Percentiles rank a stretch among this genome's conserved stretches.
phyloP scores from a whole-genome alignment of 345 rosid genomes.

The Bretschneidera sinensis region DNA sequence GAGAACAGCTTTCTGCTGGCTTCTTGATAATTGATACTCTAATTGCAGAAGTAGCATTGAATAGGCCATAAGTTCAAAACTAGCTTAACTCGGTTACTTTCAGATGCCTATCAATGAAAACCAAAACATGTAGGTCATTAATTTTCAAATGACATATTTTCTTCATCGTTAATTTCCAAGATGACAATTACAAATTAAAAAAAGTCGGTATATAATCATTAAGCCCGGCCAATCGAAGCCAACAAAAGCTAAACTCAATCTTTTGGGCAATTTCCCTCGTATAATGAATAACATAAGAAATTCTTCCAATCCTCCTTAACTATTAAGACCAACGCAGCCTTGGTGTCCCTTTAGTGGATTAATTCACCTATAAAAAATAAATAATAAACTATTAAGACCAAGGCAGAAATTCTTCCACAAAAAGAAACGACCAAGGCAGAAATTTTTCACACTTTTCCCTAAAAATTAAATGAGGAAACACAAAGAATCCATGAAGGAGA shows the following conservation, averaged over 20 bases:
- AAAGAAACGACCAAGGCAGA: too few relatives aligned
- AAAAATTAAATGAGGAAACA: slow-evolving; percentile 3
- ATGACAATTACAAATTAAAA: too few relatives aligned
- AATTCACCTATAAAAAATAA: too few relatives aligned
- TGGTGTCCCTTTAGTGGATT: too few relatives aligned
- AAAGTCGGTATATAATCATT: not conserved
- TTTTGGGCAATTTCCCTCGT: not conserved
- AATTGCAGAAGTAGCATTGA: not conserved
- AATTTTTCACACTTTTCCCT: slow-evolving; percentile 9
- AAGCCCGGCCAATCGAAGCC: not conserved
- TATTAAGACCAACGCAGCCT: too few relatives aligned
- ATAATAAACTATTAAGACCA: too few relatives aligned
- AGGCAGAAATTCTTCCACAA: too few relatives aligned
- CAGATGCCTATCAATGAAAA: not conserved
- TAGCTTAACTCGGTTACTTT: not conserved
- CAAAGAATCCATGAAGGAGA: slow-evolving; percentile 7
- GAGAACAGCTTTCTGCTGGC: not conserved
- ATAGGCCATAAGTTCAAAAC: not conserved
- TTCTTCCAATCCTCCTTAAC: not conserved
- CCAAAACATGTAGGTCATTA: too few relatives aligned
- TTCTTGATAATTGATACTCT: not conserved
- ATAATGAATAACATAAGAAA: too few relatives aligned
- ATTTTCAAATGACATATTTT: too few relatives aligned
- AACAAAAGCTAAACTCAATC: not conserved
- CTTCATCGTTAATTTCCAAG: too few relatives aligned